These are phyloP conservation scores for Aspergillus phoenicis DNA, from an alignment of 2,329 filamentous ascomycete species.

Conservation along the genomic window DNA sequence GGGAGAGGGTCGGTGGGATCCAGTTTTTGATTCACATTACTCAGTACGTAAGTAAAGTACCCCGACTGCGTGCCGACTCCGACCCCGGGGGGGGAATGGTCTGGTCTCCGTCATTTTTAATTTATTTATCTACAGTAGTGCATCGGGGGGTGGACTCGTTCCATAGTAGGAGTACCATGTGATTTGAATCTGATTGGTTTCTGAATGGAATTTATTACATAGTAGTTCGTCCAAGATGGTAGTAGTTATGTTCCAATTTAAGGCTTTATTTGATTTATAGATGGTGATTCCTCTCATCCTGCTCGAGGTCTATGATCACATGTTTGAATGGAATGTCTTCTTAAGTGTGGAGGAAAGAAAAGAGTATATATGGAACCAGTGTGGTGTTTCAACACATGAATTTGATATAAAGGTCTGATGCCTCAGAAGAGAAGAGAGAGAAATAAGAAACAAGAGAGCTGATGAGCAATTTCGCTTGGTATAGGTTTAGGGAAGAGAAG, in stretches of 20 bases:
- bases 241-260: neutral
- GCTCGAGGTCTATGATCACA: conserved; percentile 14
- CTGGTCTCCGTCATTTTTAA: no score
- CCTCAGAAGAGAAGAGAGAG: conserved; percentile 22
- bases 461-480: conserved; percentile 13
- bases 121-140: no score
- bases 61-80: no score
- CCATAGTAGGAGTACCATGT: neutral
- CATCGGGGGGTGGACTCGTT: neutral
- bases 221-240: neutral
- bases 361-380: neutral
- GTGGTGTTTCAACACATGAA: neutral
- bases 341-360: neutral
- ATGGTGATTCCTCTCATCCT: conserved; percentile 7
- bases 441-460: conserved; percentile 17
- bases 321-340: neutral
- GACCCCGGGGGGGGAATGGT: no score
- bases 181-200: neutral
- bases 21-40: no score
- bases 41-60: no score
- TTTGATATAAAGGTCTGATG: neutral
- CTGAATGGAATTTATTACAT: neutral
- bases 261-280: neutral
- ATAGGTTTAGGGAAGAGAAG: neutral
- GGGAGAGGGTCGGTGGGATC: no score